Evolutionary conservation across 768 basidiomycete genomes (phyloP).

Genomic region (Galerina marginata): DNA sequence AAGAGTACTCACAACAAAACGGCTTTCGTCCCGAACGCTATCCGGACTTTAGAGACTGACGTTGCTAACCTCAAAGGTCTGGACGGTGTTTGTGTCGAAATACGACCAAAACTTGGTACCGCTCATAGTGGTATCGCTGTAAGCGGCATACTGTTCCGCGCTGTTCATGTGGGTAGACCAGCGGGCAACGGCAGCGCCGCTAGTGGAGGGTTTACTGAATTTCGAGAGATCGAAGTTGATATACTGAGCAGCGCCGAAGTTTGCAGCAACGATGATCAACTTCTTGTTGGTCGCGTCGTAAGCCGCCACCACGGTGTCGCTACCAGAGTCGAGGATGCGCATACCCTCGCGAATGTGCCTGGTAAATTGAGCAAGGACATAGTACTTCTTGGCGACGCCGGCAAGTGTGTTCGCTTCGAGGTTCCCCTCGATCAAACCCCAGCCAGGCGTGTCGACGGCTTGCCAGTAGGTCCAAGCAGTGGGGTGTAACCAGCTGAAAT

Average conservation of each 20-base stretch:
- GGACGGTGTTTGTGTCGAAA: constrained; percentile 19
- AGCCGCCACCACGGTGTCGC: constrained; percentile 17
- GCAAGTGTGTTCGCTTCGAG: constrained; percentile 15
- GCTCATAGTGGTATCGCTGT: constrained; percentile 20
- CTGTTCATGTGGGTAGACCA: constrained; percentile 18
- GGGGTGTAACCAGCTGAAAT: constrained; percentile 24
- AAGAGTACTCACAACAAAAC: too few species aligned
- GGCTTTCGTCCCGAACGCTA: too few species aligned
- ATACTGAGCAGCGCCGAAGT: constrained; percentile 18
- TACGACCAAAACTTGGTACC: constrained; percentile 24
- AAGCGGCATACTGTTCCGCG: constrained; percentile 17
- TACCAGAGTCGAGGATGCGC: constrained; percentile 21
- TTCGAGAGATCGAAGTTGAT: constrained; percentile 23
- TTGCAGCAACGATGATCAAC: constrained; percentile 21
- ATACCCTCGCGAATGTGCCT: constrained; percentile 22
- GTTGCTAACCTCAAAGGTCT: constrained; percentile 21
- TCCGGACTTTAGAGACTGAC: constrained; percentile 7
- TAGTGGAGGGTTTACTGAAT: constrained; percentile 18
- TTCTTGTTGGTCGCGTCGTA: constrained; percentile 18
- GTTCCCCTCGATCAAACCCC: constrained; percentile 20
- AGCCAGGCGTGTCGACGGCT: constrained; percentile 18
- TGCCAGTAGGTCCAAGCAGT: constrained; percentile 24
- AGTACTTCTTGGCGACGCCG: constrained; percentile 19
- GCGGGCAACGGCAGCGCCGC: constrained; percentile 12
- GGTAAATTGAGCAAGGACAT: constrained; percentile 22